phyloP scores from a whole-genome alignment of 2,329 filamentous ascomycete species.

The Setomelanomma holmii region DNA sequence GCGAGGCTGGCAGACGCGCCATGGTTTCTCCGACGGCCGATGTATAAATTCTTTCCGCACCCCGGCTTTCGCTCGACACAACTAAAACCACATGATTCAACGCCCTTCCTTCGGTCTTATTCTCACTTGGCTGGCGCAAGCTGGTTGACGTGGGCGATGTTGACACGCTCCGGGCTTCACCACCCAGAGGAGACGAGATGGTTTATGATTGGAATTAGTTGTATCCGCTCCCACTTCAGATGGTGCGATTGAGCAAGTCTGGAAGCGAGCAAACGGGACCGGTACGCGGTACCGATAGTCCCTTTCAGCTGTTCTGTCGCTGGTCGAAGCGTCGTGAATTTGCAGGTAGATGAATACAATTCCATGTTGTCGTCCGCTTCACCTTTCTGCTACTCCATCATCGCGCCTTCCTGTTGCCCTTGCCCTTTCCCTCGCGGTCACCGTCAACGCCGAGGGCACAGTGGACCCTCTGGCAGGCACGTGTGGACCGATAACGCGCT shows the following conservation, averaged over 20 bases:
- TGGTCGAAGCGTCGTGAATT: not conserved
- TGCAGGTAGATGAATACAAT: not conserved
- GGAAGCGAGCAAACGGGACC: not conserved
- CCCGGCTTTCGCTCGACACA: slow-evolving; percentile 61
- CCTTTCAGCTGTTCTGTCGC: too few species aligned
- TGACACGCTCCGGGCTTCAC: slow-evolving; percentile 58
- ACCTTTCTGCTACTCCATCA: not conserved
- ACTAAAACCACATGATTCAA: slow-evolving; percentile 84
- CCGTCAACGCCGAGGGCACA: not conserved
- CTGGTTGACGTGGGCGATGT: slow-evolving; percentile 57
- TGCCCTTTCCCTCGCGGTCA: slow-evolving; percentile 1
- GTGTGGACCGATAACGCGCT: not conserved
- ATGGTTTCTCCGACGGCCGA: slow-evolving; percentile 29
- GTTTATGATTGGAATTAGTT: slow-evolving; percentile 55
- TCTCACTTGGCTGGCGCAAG: slow-evolving; percentile 59
- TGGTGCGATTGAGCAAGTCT: slow-evolving; percentile 2
- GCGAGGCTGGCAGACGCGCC: too few species aligned
- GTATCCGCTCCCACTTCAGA: slow-evolving; percentile 26
- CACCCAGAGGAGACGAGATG: slow-evolving; percentile 56
- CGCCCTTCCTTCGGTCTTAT: slow-evolving; percentile 64
- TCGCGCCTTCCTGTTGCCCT: slow-evolving; percentile 2
- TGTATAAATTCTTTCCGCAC: slow-evolving; percentile 21
- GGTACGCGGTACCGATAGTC: too few species aligned
- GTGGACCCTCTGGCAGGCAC: slow-evolving; percentile 4
- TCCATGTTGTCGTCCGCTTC: not conserved